Evolutionary conservation across 768 basidiomycete genomes (phyloP).

Genomic region (Mycena kentingensis): DNA sequence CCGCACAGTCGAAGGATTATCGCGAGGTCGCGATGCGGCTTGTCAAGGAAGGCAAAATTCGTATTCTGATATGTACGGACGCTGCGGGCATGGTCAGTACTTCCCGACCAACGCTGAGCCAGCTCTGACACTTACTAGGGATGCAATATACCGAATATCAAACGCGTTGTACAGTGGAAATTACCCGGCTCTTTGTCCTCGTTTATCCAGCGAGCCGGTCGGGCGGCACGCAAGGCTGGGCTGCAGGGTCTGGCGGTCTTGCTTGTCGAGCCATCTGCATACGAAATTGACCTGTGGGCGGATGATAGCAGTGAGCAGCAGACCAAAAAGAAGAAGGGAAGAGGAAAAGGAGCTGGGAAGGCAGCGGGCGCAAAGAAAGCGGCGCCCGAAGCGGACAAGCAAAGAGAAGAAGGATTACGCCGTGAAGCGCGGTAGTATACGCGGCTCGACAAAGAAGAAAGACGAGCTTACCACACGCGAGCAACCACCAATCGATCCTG

Average conservation of each 20-base stretch:
- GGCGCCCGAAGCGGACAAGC: no score
- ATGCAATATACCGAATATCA: constrained; percentile 32
- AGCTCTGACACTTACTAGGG: no score
- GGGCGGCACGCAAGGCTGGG: constrained; percentile 26
- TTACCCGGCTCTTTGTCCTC: constrained; percentile 27
- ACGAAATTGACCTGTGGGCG: background rate
- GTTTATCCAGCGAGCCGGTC: constrained; percentile 35
- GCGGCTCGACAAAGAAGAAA: background rate
- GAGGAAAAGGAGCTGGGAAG: background rate
- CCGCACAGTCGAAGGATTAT: constrained; percentile 23
- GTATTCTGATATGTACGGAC: constrained; percentile 38
- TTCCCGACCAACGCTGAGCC: no score
- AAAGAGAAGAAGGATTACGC: constrained; percentile 17
- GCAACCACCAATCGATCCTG: no score
- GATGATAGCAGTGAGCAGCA: background rate
- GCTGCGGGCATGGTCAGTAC: constrained; percentile 39
- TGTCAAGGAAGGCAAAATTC: constrained; percentile 28
- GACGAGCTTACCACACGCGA: no score
- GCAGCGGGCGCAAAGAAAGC: no score
- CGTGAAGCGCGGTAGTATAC: background rate
- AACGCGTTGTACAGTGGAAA: constrained; percentile 37
- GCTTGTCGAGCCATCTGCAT: constrained; percentile 23
- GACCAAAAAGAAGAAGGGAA: background rate
- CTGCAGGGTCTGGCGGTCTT: constrained; percentile 24
- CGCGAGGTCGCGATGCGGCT: constrained; percentile 24